Conservation (phyloP, 371 early-diverging fungal species). For the Mortierella sp. region DNA sequence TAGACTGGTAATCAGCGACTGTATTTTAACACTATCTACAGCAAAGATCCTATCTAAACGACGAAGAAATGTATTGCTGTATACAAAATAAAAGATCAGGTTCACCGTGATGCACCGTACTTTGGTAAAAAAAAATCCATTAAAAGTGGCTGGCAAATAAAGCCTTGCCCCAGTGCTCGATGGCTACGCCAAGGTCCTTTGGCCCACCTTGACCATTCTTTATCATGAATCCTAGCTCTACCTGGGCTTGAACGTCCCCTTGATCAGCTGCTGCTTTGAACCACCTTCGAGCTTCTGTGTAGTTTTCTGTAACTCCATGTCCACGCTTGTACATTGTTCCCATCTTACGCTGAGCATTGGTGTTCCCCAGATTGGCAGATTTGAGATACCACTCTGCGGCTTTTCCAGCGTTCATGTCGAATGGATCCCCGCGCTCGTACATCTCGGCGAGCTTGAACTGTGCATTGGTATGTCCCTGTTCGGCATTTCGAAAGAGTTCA, state of each 20-base stretch:
- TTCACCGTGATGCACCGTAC: no score
- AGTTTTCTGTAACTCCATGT: constrained; percentile 55
- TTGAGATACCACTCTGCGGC: constrained; percentile 60
- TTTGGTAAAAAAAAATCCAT: no score
- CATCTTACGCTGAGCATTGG: constrained; percentile 25
- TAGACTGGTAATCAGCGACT: no score
- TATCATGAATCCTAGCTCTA: constrained; percentile 5
- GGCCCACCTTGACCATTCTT: constrained; percentile 10
- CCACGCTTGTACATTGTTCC: constrained; percentile 5
- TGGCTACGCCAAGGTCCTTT: background rate
- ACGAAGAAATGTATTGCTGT: no score
- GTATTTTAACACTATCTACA: no score
- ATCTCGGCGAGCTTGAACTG: constrained; percentile 63
- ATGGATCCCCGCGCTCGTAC: constrained; percentile 60
- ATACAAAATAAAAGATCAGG: no score
- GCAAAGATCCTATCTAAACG: no score
- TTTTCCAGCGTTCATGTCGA: constrained; percentile 47
- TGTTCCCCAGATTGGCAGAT: constrained; percentile 60
- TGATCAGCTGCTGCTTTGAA: constrained; percentile 10
- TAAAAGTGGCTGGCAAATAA: no score
- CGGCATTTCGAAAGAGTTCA: constrained; percentile 63
- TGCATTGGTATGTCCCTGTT: constrained; percentile 42
- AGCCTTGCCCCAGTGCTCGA: background rate
- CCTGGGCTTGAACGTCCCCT: background rate
- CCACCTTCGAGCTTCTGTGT: constrained; percentile 14